These are phyloP conservation scores for Backusella tarrabulga DNA, from an alignment of 192 early-diverging fungal species.

Conservation along the genomic window DNA sequence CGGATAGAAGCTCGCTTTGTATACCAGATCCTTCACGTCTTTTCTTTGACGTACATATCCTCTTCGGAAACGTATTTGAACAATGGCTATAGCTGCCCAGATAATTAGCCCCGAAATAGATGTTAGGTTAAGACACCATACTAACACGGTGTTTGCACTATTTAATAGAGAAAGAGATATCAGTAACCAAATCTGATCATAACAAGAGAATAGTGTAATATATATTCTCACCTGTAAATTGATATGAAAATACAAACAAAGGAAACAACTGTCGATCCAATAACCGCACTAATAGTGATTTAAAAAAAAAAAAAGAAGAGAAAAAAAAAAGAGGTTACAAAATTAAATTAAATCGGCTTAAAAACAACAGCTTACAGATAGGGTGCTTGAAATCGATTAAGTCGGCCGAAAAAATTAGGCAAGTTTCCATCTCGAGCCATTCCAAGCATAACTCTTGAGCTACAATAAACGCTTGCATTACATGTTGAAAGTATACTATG, in stretches of 20 bases:
- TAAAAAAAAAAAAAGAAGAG: too few relatives aligned
- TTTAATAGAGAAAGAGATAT: constrained; percentile 53
- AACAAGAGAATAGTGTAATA: too few relatives aligned
- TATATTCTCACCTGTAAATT: constrained; percentile 25
- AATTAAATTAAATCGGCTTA: too few relatives aligned
- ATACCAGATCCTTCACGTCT: constrained; percentile 59
- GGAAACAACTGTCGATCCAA: constrained; percentile 52
- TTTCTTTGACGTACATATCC: constrained; percentile 70
- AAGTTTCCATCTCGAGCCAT: constrained; percentile 71
- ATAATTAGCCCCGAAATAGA: constrained; percentile 70
- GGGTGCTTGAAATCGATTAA: constrained; percentile 62
- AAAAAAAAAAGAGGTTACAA: too few relatives aligned
- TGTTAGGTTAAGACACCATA: not conserved
- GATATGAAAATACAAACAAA: constrained; percentile 52
- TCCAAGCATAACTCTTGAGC: constrained; percentile 72
- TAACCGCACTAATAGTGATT: constrained; percentile 35
- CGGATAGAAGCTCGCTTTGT: constrained; percentile 63
- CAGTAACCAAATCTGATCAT: too few relatives aligned
- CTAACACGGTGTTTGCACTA: constrained; percentile 56
- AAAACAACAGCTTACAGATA: not conserved
- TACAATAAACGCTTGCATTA: constrained; percentile 83
- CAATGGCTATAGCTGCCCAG: constrained; percentile 75
- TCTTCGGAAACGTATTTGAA: constrained; percentile 77
- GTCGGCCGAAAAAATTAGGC: constrained; percentile 54
- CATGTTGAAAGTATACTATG: constrained; percentile 57